Base-by-base conservation (phyloP, 257 asterid genomes). In the Solanum piurae region DNA sequence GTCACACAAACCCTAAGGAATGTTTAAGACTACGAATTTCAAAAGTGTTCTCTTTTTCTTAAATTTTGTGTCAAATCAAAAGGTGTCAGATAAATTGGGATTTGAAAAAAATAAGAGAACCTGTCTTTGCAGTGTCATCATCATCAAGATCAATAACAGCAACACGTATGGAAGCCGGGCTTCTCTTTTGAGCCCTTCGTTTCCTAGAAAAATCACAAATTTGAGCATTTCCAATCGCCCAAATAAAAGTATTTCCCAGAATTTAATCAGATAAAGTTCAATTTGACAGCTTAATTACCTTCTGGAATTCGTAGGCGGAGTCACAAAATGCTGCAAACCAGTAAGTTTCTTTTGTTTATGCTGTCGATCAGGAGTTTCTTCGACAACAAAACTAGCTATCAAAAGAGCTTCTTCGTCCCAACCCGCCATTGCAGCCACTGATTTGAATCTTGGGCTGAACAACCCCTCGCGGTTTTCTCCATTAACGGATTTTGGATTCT, bases 321-420 rank as follows among this genome's bases (percentile, higher is more conserved):
- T 92, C 86, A 89, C 92, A 49, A 89, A 83, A 89, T 40, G 88
- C 37, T 86, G 90, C 23, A 92, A 69, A 83, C 62, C 91, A 62
- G 93, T 52, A 82, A 95, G 91, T 88, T 90, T 96, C 94, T 89
- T 95, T 27, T 89, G 94, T 86, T 91, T 94, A 66, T 18, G 83
- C 60, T 90, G 88, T 1, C 96, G 90, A 86, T 95, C 98, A 33
- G 98, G 99, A n/a, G 98, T 97, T 84, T 97, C 98, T 91, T 97
- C 97, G 4, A 95, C 98, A 29, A 95, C 89, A 79, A 93, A 92
- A 86, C 90, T 92, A 18, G 99, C 98, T 3, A 92, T 27, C 83
- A 95, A 76, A 83, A 97, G 95, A 13, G 99, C 93, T 89, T 95
- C 99, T 89, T 97, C 98, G 74, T 97, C 99, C 99, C 99, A 97